Evolutionary conservation across 805 yeast species (phyloP).

Genomic region (Hemisphaericaspora nanyangensis): DNA sequence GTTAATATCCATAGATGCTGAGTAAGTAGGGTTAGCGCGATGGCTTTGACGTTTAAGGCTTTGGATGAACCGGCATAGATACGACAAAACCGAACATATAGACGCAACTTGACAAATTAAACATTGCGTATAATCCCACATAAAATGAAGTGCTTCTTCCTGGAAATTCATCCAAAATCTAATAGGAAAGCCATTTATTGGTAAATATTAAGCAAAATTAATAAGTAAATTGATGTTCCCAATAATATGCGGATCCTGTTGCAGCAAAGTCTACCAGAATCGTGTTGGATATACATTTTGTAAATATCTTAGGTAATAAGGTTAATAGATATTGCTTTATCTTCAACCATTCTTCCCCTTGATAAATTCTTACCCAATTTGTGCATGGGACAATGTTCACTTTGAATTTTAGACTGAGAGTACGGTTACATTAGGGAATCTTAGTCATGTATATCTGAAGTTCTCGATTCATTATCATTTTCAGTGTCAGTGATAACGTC

Average conservation of each 20-base stretch:
- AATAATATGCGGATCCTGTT: slow-evolving; percentile 8
- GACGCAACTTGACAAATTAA: slow-evolving; percentile 45
- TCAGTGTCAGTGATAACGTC: not conserved
- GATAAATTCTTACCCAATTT: slow-evolving; percentile 8
- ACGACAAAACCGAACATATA: slow-evolving; percentile 40
- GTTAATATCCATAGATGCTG: slow-evolving; percentile 75
- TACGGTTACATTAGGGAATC: not conserved
- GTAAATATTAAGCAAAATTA: slow-evolving; percentile 52
- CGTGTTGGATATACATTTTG: slow-evolving; percentile 26
- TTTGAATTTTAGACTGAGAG: too few species aligned
- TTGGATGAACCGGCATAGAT: slow-evolving; percentile 50
- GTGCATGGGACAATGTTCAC: not conserved
- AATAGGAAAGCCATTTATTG: slow-evolving; percentile 75
- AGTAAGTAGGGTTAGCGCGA: slow-evolving; percentile 54
- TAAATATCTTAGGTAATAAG: slow-evolving; percentile 31
- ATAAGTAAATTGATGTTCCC: slow-evolving; percentile 14
- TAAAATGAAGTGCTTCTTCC: slow-evolving; percentile 48
- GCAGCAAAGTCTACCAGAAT: slow-evolving; percentile 21
- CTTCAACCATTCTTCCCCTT: slow-evolving; percentile 22
- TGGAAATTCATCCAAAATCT: slow-evolving; percentile 56
- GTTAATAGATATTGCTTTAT: slow-evolving; percentile 58
- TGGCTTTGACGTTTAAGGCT: slow-evolving; percentile 55
- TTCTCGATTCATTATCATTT: not conserved
- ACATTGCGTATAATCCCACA: slow-evolving; percentile 65
- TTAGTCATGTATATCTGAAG: too few species aligned